These are phyloP conservation scores for Arthrobotrys pseudoclavata DNA, from an alignment of 2,329 filamentous ascomycete species.

Conservation along the genomic window DNA sequence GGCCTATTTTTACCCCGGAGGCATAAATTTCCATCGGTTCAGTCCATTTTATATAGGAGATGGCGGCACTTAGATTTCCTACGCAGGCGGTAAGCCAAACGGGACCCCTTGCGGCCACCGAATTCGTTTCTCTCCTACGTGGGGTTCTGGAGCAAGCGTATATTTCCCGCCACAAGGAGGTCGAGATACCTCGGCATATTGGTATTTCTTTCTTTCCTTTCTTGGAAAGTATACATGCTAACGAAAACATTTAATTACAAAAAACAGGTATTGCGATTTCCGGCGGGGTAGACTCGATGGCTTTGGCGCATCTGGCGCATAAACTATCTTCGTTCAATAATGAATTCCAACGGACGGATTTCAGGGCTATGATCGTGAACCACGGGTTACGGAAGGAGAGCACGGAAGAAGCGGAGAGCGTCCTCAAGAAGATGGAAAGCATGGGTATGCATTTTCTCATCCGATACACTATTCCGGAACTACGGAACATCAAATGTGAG, in stretches of 20 bases:
- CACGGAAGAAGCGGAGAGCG: constrained; percentile 69
- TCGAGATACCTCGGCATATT: constrained; percentile 36
- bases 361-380: constrained; percentile 69
- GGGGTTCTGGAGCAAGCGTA: constrained; percentile 9
- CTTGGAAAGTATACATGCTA: not conserved
- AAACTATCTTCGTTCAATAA: constrained; percentile 64
- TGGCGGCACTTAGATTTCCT: not conserved
- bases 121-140: constrained; percentile 28
- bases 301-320: constrained; percentile 81
- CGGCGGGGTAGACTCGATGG: constrained; percentile 98
- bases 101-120: not conserved
- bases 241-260: not conserved
- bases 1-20: no score
- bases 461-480: no score
- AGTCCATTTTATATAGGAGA: no score
- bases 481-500: not conserved
- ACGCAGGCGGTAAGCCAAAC: not conserved
- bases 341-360: constrained; percentile 30
- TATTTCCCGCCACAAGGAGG: not conserved
- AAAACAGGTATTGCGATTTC: constrained; percentile 82
- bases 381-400: constrained; percentile 71
- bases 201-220: constrained; percentile 1
- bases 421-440: constrained; percentile 66
- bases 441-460: constrained; percentile 3
- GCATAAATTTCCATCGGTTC: no score